Evolutionary conservation across 2,329 filamentous ascomycete genomes (phyloP).

Genomic region (Paecilomyces sp.): DNA sequence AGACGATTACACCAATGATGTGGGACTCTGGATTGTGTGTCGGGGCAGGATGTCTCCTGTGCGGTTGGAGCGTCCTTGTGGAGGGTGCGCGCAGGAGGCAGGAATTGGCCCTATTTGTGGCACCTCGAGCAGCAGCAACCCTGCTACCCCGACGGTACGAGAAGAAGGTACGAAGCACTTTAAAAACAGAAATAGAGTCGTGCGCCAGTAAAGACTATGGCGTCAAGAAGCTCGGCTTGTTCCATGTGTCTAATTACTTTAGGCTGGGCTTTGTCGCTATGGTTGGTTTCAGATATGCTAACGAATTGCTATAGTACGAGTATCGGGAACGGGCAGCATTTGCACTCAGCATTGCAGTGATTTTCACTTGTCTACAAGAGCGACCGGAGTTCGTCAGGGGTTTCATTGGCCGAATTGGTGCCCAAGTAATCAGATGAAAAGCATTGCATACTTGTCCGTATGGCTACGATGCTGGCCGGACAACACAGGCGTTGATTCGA

Average conservation of each 20-base stretch:
- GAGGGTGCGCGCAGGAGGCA: constrained; percentile 60
- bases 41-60: constrained; percentile 63
- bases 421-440: constrained; percentile 18
- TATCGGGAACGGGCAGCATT: constrained; percentile 63
- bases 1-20: constrained; percentile 46
- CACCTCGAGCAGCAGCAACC: constrained; percentile 68
- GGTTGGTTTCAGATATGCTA: background rate
- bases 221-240: background rate
- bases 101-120: constrained; percentile 74
- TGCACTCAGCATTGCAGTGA: constrained; percentile 59
- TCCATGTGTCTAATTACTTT: background rate
- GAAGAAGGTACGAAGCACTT: constrained; percentile 29
- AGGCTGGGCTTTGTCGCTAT: background rate
- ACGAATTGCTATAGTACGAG: constrained; percentile 45
- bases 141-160: constrained; percentile 65
- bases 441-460: background rate
- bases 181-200: background rate
- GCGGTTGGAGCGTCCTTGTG: constrained; percentile 74
- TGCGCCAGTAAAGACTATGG: background rate
- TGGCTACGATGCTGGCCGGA: background rate
- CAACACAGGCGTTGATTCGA: background rate
- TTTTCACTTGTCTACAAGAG: constrained; percentile 62
- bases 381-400: constrained; percentile 58
- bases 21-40: constrained; percentile 60
- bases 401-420: constrained; percentile 54